Evolutionary conservation across 768 basidiomycete genomes (phyloP), one percentile per base, ranked within the genome.

Genomic region (Leccinum variicolor): DNA sequence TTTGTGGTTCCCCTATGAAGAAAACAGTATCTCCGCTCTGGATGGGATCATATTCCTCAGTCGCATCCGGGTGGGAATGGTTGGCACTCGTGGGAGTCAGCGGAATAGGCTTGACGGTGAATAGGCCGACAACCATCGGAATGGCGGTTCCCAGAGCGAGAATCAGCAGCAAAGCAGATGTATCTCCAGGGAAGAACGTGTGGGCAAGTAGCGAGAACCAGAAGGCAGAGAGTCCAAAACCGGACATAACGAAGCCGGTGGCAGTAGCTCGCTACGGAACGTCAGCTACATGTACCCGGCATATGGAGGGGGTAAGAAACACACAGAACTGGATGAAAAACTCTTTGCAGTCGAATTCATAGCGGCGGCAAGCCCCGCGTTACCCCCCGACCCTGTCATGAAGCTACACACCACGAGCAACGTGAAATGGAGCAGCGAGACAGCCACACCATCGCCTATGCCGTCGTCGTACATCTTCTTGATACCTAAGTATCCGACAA

Each of bases 161-260:
- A 4, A 92, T 73, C 0, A 89, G 77, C 1, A 98, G 73, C 65
- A 96, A 89, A 1, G 84, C 80, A 1, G 87, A 88, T 0, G 89
- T 90, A 64, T 94, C 80, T 0, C 90, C 92, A 0, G 89, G 85
- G 65, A 85, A 95, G 45, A 86, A 69, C 0, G 81, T 65, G 55
- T 87, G 86, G 0, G 92, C 85, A 36, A 95, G 73, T 1, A 85
- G 80, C 13, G 91, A 90, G 73, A 95, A 97, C 60, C 90, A 77
- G 77, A 96, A 96, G 0, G 94, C 94, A 0, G 92, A 94, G 15
- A 98, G 82, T 0, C 94, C 94, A 61, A 92, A 94, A 31, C 92
- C 94, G 0, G 92, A 91, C 19, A 94, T 73, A 33, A 94, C 92
- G 9, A 92, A 69, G 2, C 88, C 87, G 0, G 89, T 91, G 9